Evolutionary conservation across 352 stramenopile genomes (phyloP), one percentile per base, ranked within the genome.

Genomic region (Globisporangium spinosum): DNA sequence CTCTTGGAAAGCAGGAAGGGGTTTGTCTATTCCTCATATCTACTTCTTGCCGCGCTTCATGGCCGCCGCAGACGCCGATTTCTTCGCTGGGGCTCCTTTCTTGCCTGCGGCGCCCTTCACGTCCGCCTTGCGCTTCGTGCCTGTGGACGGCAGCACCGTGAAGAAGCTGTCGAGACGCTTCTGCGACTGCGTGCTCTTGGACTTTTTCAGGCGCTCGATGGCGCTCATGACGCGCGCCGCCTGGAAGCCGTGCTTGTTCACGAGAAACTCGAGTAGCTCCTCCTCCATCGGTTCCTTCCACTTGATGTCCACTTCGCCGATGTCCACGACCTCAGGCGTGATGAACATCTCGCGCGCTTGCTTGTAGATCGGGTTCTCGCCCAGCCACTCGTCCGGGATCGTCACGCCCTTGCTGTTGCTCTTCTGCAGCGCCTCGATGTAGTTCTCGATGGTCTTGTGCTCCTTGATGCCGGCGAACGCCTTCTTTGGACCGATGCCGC

Each of bases 131-230:
- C 87, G 88, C 75, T 94, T 93, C 65, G 83, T 79, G 9, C 73
- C 72, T 1, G 64, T 65, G 2, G 75, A 83, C n/a, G 87, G 80
- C 63, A 95, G 54, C 62, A 94, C 82, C 10, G 78, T 97, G 77
- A 99, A 99, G 75, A 99, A 99, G 62, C 80, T 95, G 80, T 99
- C 97, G 74, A 99, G 97, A 23, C 97, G 89, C 66, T 96, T 94
- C 75, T 99, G 97, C 25, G 93, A 95, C 68, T 98, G 97, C 34
- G 90, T 89, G 70, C 93, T 93, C 77, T 98, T 95, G 15, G 95
- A 97, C 71, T 98, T 98, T 79, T 98, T 96, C 20, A 99, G 79
- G 60, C 97, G 96, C 71, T 97, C 95, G 76, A 99, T 98, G 49
- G 83, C 92, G 15, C 72, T 82, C 40, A 93, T 77, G 71, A 99